Percentiles rank a stretch among this genome's conserved stretches.
These are phyloP conservation scores for Xylaria hypoxylon DNA, from an alignment of 2,329 filamentous ascomycete species.

Conservation along the genomic window DNA sequence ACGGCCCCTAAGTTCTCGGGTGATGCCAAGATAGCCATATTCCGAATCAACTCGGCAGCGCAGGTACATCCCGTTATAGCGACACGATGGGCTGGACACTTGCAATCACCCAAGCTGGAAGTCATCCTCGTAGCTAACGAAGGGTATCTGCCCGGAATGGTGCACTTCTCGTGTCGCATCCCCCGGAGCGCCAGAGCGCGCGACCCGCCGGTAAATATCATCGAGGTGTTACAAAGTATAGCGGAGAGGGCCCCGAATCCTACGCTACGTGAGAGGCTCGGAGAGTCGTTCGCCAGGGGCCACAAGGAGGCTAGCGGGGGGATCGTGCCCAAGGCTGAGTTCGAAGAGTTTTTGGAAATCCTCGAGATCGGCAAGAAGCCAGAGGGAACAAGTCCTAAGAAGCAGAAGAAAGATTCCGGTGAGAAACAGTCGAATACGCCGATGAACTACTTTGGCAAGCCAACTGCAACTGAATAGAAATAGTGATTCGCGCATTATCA, in stretches of 20 bases:
- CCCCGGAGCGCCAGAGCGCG: conserved; percentile 65
- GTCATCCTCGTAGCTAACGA: conserved; percentile 75
- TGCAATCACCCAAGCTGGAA: conserved; percentile 69
- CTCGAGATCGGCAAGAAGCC: conserved; percentile 69
- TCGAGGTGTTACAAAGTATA: conserved; percentile 65
- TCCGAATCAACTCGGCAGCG: conserved; percentile 69
- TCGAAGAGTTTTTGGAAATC: conserved; percentile 71
- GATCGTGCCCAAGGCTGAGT: conserved; percentile 69
- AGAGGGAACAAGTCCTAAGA: conserved; percentile 50
- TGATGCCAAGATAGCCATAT: conserved; percentile 71
- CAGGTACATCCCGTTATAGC: conserved; percentile 77
- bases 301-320: conserved; percentile 77
- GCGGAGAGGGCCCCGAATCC: conserved; percentile 57
- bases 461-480: conserved; percentile 32
- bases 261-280: conserved; percentile 61
- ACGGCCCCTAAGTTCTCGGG: conserved; percentile 72
- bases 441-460: conserved; percentile 65
- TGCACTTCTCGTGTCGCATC: conserved; percentile 76
- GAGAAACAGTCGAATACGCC: conserved; percentile 63
- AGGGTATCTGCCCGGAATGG: conserved; percentile 70
- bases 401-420: conserved; percentile 44
- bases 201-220: conserved; percentile 71
- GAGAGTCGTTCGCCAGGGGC: conserved; percentile 73
- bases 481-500: neutral
- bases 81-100: conserved; percentile 72